A percentile compares a stretch with the other conserved stretches of the same genome.
These are phyloP conservation scores for Citrullus amarus DNA, from an alignment of 306 rosid species.

Conservation along the genomic window DNA sequence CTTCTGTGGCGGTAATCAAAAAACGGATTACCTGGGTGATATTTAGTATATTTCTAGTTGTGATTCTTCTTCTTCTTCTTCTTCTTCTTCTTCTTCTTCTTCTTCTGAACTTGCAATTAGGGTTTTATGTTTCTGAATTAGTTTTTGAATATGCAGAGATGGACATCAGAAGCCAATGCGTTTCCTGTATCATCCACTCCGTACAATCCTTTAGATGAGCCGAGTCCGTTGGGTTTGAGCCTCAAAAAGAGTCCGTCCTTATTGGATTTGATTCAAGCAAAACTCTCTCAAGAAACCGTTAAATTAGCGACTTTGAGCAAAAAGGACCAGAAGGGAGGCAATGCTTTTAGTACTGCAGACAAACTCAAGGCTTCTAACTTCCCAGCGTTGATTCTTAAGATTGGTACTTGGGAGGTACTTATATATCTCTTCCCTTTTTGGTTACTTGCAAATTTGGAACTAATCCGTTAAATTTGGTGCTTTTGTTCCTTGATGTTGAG, in stretches of 20 bases:
- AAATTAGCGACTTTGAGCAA: conserved; percentile 20
- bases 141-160: conserved; percentile 11
- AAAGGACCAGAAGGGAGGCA: conserved; percentile 24
- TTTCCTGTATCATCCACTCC: conserved; percentile 24
- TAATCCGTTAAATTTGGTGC: not conserved
- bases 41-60: not conserved
- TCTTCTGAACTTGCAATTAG: not conserved
- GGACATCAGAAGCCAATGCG: conserved; percentile 19
- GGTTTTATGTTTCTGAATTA: not conserved
- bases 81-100: not conserved
- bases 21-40: not conserved
- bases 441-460: not conserved
- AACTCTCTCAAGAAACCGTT: conserved; percentile 44
- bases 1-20: not conserved
- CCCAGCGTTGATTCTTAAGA: conserved; percentile 61
- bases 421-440: not conserved
- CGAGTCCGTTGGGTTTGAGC: conserved; percentile 81
- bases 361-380: conserved; percentile 88
- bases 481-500: not conserved
- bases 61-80: not conserved
- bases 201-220: conserved; percentile 69
- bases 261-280: conserved; percentile 71
- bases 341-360: conserved; percentile 29
- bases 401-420: conserved; percentile 84
- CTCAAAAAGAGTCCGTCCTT: conserved; percentile 78